These are phyloP conservation scores for Paramecium pentaurelia DNA, from an alignment of 73 alveolate species.

Conservation along the genomic window DNA sequence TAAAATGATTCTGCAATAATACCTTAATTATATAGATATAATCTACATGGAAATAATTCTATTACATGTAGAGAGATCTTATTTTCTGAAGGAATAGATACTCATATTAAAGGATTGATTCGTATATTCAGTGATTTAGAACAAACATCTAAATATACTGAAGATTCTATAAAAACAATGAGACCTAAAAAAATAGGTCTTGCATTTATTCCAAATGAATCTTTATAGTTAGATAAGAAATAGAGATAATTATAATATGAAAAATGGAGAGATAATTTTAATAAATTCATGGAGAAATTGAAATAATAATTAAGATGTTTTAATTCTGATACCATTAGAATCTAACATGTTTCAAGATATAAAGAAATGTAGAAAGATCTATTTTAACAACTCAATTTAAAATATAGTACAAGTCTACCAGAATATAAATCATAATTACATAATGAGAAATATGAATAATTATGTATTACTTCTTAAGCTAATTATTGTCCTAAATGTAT, in stretches of 20 bases:
- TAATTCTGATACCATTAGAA: background rate
- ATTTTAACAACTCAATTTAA: background rate
- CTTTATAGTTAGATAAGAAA: background rate
- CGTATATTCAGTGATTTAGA: background rate
- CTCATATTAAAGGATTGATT: background rate
- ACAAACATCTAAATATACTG: background rate
- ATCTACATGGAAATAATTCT: background rate
- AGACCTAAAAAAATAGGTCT: background rate
- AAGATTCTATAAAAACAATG: background rate
- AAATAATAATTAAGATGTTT: background rate
- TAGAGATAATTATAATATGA: background rate
- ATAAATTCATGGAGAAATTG: background rate
- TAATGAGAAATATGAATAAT: background rate
- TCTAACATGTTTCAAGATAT: background rate
- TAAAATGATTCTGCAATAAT: background rate
- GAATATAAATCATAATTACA: background rate
- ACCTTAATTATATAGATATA: background rate
- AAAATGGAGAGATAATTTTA: background rate
- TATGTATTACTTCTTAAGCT: background rate
- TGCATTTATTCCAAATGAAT: background rate
- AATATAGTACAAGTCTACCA: background rate
- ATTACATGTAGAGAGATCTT: background rate
- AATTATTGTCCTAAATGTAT: background rate
- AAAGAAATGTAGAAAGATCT: background rate
- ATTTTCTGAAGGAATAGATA: background rate